Evolutionary conservation across 345 rosid species (phyloP).

Genomic region (Hibiscus tridactylites): DNA sequence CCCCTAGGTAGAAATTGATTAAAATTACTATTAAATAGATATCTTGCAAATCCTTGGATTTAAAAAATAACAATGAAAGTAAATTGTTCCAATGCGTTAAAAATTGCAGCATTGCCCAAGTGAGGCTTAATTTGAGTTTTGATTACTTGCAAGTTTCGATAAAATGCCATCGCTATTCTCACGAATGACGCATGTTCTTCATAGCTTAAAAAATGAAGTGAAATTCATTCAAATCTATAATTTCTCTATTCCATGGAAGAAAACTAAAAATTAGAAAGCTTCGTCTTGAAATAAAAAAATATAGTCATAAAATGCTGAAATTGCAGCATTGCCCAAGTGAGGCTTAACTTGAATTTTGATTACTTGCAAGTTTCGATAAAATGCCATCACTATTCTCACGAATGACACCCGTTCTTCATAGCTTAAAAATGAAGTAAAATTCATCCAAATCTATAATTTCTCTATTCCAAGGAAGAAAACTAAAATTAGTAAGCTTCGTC

Average conservation of each 20-base stretch:
- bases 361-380: conserved; percentile 28
- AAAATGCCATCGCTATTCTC: conserved; percentile 26
- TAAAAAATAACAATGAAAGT: conserved; percentile 27
- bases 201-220: conserved; percentile 29
- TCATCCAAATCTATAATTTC: conserved; percentile 33
- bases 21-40: conserved; percentile 21
- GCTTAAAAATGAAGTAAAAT: conserved; percentile 33
- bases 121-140: conserved; percentile 32
- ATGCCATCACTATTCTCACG: conserved; percentile 23
- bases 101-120: conserved; percentile 25
- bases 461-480: conserved; percentile 26
- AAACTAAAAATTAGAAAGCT: neutral
- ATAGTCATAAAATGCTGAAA: too few species aligned
- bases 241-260: conserved; percentile 35
- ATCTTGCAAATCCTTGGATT: conserved; percentile 23
- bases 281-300: neutral
- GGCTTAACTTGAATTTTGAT: conserved; percentile 29
- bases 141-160: conserved; percentile 25
- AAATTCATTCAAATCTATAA: conserved; percentile 29
- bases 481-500: neutral
- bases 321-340: conserved; percentile 28
- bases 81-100: conserved; percentile 24
- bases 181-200: conserved; percentile 34
- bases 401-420: conserved; percentile 33
- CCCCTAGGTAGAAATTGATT: too few species aligned